A percentile compares a stretch with the other conserved stretches of the same genome.
phyloP scores from a whole-genome alignment of 2,329 filamentous ascomycete genomes.

The Leptographium radiaticola region DNA sequence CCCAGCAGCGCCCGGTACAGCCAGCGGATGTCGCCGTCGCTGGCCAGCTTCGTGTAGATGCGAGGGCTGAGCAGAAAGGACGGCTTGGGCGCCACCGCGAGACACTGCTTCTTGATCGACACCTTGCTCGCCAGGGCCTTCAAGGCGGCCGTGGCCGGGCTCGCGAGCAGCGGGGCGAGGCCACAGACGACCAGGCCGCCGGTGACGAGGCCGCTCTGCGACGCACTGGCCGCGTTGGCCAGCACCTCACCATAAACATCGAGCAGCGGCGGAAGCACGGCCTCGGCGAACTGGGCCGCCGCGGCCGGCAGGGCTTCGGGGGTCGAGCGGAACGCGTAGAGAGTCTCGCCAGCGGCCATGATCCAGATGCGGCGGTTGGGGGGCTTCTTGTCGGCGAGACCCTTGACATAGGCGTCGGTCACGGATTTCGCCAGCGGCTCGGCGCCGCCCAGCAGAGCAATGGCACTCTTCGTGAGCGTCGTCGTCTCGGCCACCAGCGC shows the following conservation, averaged over 20 bases:
- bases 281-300: constrained; percentile 37
- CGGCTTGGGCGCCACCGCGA: constrained; percentile 63
- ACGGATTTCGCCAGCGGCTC: constrained; percentile 51
- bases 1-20: constrained; percentile 56
- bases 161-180: constrained; percentile 41
- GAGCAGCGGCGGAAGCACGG: constrained; percentile 40
- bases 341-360: constrained; percentile 55
- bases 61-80: constrained; percentile 78
- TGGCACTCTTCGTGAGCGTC: constrained; percentile 53
- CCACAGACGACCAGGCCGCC: constrained; percentile 64
- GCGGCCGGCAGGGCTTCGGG: constrained; percentile 32
- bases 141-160: constrained; percentile 37
- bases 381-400: constrained; percentile 72
- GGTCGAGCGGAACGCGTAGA: constrained; percentile 43
- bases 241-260: constrained; percentile 66
- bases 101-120: constrained; percentile 48
- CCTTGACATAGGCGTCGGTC: constrained; percentile 64
- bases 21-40: constrained; percentile 69
- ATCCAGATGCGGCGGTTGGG: constrained; percentile 70
- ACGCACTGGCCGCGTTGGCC: constrained; percentile 63
- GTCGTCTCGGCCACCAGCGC: constrained; percentile 66
- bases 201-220: constrained; percentile 71
- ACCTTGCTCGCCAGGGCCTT: constrained; percentile 44
- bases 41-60: constrained; percentile 67
- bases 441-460: constrained; percentile 44